Evolutionary conservation across 495 filamentous ascomycete genomes (phyloP), one percentile per base, ranked within the genome.

Genomic region (Evernia prunastri): DNA sequence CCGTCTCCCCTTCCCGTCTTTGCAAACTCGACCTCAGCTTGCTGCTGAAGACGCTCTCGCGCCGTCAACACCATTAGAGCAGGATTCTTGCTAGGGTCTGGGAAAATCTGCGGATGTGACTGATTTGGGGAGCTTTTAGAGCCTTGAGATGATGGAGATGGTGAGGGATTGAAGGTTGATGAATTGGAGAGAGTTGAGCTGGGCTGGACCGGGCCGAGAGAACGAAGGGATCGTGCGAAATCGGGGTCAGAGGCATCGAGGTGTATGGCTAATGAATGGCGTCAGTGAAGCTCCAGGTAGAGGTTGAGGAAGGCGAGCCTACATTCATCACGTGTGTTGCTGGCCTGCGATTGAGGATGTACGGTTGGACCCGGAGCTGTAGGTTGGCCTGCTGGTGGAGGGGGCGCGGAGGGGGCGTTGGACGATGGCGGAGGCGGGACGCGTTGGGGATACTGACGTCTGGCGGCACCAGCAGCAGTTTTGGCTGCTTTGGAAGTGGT

Each of bases 201-300:
- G 23, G 87, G 85, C 58, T 80, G 78, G 25, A 89, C 87, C 61
- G 87, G 81, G 61, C 87, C 87, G 66, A 90, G 78, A 47, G 74
- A 73, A 69, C 81, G 82, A 62, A 89, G 81, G 58, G 83, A 84
- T 67, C 78, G 79, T 58, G 82, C 83, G 73, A 85, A 87, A 72
- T 82, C 74, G 4, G 86, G 85, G 67, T 88, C 85, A n/a, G 78
- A 79, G 65, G 81, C 82, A 68, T 89, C 87, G 64, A 85, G 76
- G 69, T 87, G 81, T 63, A 88, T 84, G n/a, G 83, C 85, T 87
- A 65, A 3, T 51, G 53, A 20, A 11, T 0, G n/a, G 23, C 31
- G 36, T 36, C 9, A 57, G 27, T 57, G 1, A n/a, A 12, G 7
- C 7, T 20, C 25, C 17, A 18, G 51, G 49, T 17, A 18, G 58